Conservation (phyloP, 352 stramenopile species). For the Phytopythium ostracodes region DNA sequence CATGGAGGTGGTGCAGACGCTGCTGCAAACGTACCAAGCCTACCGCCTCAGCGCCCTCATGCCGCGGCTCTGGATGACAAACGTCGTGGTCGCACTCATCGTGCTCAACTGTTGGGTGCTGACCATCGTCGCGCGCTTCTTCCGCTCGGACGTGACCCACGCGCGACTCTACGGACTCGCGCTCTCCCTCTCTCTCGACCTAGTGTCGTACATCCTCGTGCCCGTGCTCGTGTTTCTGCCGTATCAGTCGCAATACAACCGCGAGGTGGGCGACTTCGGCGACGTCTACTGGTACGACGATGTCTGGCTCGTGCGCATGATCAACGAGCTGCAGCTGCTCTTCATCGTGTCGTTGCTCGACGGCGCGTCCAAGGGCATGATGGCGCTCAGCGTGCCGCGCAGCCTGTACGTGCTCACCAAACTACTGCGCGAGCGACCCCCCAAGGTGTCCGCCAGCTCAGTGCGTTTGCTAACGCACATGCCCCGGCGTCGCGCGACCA, state of each 20-base stretch:
- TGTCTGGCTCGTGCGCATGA: slow-evolving; percentile 21
- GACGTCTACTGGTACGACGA: slow-evolving; percentile 21
- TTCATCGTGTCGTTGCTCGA: slow-evolving; percentile 17
- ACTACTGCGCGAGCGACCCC: slow-evolving; percentile 7
- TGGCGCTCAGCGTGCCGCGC: slow-evolving; percentile 11
- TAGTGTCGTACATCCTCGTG: slow-evolving; percentile 16
- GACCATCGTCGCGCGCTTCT: slow-evolving; percentile 10
- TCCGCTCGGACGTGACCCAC: slow-evolving; percentile 2
- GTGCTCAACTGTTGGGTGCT: slow-evolving; percentile 26
- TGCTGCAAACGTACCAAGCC: slow-evolving; percentile 20
- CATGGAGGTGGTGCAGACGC: slow-evolving; percentile 17
- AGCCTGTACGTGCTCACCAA: slow-evolving; percentile 14
- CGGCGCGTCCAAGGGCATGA: slow-evolving; percentile 15
- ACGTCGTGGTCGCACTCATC: slow-evolving; percentile 17
- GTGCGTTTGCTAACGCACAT: slow-evolving; percentile 1
- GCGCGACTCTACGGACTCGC: slow-evolving; percentile 13
- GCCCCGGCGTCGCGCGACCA: not conserved
- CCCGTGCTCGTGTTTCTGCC: slow-evolving; percentile 9
- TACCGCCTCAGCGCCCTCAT: slow-evolving; percentile 24
- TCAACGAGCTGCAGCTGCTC: slow-evolving; percentile 26
- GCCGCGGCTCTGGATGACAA: slow-evolving; percentile 14
- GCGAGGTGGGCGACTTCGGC: slow-evolving; percentile 10
- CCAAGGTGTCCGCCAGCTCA: slow-evolving; percentile 1
- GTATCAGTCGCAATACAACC: slow-evolving; percentile 15
- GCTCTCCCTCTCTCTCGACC: slow-evolving; percentile 18